phyloP scores from a whole-genome alignment of 2,329 filamentous ascomycete genomes.

The Pyrenochaeta sp. region DNA sequence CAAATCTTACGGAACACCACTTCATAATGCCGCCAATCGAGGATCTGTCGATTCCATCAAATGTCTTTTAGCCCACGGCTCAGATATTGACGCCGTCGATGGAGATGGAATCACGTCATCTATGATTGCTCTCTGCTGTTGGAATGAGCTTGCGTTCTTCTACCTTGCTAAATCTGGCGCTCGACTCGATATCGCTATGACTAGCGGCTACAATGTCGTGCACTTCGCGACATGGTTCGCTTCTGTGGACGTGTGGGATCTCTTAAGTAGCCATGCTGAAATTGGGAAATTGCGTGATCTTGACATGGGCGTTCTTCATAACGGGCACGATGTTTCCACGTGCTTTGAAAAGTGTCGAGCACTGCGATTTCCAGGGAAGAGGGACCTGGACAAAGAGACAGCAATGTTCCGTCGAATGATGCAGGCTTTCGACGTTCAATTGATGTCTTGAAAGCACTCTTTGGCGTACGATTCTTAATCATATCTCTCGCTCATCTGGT shows the following conservation, averaged over 20 bases:
- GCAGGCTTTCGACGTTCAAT: background rate
- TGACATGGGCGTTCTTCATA: background rate
- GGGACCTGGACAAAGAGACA: background rate
- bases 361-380: background rate
- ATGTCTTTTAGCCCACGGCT: background rate
- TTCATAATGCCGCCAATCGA: slow-evolving; percentile 11
- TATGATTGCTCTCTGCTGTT: slow-evolving; percentile 8
- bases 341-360: slow-evolving; percentile 3
- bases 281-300: background rate
- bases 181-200: slow-evolving; percentile 1
- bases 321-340: background rate
- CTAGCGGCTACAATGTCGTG: slow-evolving; percentile 7
- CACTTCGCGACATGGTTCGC: slow-evolving; percentile 5
- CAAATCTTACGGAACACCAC: slow-evolving; percentile 1
- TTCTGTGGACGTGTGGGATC: slow-evolving; percentile 2
- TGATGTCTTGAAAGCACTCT: background rate
- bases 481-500: background rate
- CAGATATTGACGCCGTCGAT: slow-evolving; percentile 3
- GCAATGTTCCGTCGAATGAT: background rate
- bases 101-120: slow-evolving; percentile 7
- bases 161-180: background rate
- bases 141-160: slow-evolving; percentile 8
- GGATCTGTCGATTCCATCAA: slow-evolving; percentile 4
- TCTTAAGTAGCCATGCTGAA: background rate
- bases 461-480: too few relatives aligned